phyloP scores from a whole-genome alignment of 345 rosid genomes.

The Pistacia vera region DNA sequence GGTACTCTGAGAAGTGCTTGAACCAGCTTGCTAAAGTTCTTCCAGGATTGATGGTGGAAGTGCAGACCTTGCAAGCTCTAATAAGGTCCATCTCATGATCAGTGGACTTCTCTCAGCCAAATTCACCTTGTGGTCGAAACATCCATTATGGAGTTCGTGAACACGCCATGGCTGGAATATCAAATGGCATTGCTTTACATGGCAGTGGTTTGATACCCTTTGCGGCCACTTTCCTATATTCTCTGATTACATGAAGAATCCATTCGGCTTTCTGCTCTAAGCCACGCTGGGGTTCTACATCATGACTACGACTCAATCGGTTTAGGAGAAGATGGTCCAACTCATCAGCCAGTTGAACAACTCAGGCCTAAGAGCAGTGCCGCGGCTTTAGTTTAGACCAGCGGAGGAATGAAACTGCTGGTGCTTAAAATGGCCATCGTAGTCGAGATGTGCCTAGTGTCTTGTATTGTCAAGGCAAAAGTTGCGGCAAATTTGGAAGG shows the following conservation, averaged over 20 bases:
- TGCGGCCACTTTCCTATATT: conserved; percentile 40
- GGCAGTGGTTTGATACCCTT: conserved; percentile 32
- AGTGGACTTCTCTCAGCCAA: conserved; percentile 25
- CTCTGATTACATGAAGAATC: conserved; percentile 44
- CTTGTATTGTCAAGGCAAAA: conserved; percentile 36
- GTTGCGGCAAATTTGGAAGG: conserved; percentile 30
- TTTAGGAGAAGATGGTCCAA: conserved; percentile 48
- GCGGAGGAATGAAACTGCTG: conserved; percentile 47
- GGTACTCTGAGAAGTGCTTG: conserved; percentile 33
- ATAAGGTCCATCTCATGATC: conserved; percentile 31
- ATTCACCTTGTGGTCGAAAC: conserved; percentile 29
- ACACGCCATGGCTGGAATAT: conserved; percentile 45
- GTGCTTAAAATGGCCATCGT: conserved; percentile 30
- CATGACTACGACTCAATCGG: conserved; percentile 46
- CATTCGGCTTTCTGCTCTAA: conserved; percentile 37
- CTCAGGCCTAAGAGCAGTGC: conserved; percentile 41
- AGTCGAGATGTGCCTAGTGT: conserved; percentile 30
- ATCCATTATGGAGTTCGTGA: conserved; percentile 38
- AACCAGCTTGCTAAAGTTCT: conserved; percentile 33
- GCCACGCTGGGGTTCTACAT: conserved; percentile 40
- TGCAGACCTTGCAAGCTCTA: conserved; percentile 42
- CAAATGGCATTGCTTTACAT: conserved; percentile 42
- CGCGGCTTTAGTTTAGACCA: conserved; percentile 35
- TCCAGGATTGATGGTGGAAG: conserved; percentile 47
- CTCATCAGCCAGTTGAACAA: conserved; percentile 47